phyloP scores from a whole-genome alignment of 2,329 filamentous ascomycete genomes.

The Aspergillus oerlinghausenensis region DNA sequence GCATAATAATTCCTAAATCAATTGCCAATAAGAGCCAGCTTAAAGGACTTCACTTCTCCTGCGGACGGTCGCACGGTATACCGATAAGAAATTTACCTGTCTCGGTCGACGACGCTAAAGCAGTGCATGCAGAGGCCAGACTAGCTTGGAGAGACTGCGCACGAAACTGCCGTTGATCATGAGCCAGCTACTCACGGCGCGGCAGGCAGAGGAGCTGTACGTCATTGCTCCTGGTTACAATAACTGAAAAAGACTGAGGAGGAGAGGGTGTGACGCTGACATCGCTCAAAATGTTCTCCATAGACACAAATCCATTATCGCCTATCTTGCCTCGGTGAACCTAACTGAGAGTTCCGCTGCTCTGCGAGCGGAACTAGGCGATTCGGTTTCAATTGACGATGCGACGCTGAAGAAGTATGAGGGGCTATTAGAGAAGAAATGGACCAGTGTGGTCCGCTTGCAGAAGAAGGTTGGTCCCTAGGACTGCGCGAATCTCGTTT shows the following conservation, averaged over 20 bases:
- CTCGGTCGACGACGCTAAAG: neutral
- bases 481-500: neutral
- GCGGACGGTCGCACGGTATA: neutral
- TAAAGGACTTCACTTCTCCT: neutral
- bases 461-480: conserved; percentile 72
- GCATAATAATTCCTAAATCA: neutral
- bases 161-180: neutral
- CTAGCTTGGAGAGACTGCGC: neutral
- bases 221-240: neutral
- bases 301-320: conserved; percentile 89
- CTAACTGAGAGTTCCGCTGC: conserved; percentile 64
- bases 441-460: conserved; percentile 89
- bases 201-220: neutral
- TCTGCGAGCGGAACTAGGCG: conserved; percentile 69
- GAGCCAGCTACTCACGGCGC: neutral
- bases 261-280: neutral
- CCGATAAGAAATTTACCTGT: neutral
- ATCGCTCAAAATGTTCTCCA: neutral
- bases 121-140: neutral
- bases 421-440: conserved; percentile 90
- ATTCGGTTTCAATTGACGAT: conserved; percentile 64
- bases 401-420: conserved; percentile 88
- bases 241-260: neutral
- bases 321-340: conserved; percentile 71
- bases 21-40: neutral